Evolutionary conservation across 2,329 filamentous ascomycete species (phyloP).

Genomic region (Cordyceps militaris): DNA sequence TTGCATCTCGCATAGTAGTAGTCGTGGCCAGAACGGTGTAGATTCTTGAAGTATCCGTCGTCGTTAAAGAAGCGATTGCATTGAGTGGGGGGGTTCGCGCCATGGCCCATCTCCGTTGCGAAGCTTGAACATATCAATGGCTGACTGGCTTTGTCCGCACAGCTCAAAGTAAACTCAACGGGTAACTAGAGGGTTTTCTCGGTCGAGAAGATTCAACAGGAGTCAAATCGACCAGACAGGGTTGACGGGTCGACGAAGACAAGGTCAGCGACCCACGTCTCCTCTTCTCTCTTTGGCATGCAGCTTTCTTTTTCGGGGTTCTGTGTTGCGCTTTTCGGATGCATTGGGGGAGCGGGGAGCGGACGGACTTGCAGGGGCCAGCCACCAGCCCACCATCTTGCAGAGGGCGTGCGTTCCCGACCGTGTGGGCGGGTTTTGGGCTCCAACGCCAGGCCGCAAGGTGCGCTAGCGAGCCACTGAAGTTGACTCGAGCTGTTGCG

Average conservation of each 20-base stretch:
- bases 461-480: background rate
- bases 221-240: background rate
- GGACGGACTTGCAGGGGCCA: conserved; percentile 10
- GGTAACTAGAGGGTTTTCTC: background rate
- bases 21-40: background rate
- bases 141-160: background rate
- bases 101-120: background rate
- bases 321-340: conserved; percentile 13
- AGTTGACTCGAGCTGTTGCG: conserved; percentile 8
- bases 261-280: conserved; percentile 7
- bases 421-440: conserved; percentile 12
- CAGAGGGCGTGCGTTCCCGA: conserved; percentile 12
- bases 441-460: conserved; percentile 8
- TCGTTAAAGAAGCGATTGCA: background rate
- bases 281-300: conserved; percentile 12
- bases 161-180: background rate
- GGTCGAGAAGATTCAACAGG: background rate
- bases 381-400: conserved; percentile 4
- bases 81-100: background rate
- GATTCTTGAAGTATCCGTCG: background rate
- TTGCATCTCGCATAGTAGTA: background rate
- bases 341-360: conserved; percentile 6
- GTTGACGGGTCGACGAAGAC: conserved; percentile 1
- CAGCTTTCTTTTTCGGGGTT: conserved; percentile 13
- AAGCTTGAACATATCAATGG: background rate